A percentile compares a stretch with the other conserved stretches of the same genome.
These are phyloP conservation scores for Suillus ampliporus DNA, from an alignment of 768 basidiomycete species.

Conservation along the genomic window DNA sequence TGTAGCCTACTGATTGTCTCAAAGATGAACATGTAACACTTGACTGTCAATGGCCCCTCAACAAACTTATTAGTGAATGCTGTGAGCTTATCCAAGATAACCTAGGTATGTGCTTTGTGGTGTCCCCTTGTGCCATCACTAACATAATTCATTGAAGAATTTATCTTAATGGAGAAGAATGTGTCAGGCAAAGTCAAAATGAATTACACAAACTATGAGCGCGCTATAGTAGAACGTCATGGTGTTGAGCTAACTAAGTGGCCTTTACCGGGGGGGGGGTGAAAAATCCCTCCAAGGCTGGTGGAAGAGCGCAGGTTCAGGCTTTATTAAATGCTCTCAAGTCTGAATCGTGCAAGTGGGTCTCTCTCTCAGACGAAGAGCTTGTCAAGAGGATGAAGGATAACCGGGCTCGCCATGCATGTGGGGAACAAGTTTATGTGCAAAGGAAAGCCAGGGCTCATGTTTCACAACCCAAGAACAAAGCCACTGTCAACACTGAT, in stretches of 20 bases:
- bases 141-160: constrained; percentile 7
- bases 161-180: constrained; percentile 4
- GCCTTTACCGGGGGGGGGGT: background rate
- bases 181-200: constrained; percentile 1
- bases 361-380: too few relatives aligned
- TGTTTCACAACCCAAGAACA: background rate
- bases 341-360: background rate
- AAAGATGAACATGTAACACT: background rate
- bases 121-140: background rate
- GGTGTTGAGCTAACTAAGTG: background rate
- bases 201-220: constrained; percentile 9
- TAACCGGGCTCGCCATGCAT: background rate
- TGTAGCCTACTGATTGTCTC: background rate
- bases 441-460: background rate
- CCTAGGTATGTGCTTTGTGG: constrained; percentile 3
- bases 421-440: constrained; percentile 11
- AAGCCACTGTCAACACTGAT: background rate
- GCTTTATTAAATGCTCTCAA: constrained; percentile 5
- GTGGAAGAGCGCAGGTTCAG: constrained; percentile 11
- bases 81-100: constrained; percentile 11
- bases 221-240: background rate
- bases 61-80: constrained; percentile 16
- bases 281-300: constrained; percentile 9
- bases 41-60: constrained; percentile 3
- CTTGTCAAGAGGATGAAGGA: too few relatives aligned